phyloP scores from a whole-genome alignment of 768 basidiomycete species.

The Arthromyces matolae region DNA sequence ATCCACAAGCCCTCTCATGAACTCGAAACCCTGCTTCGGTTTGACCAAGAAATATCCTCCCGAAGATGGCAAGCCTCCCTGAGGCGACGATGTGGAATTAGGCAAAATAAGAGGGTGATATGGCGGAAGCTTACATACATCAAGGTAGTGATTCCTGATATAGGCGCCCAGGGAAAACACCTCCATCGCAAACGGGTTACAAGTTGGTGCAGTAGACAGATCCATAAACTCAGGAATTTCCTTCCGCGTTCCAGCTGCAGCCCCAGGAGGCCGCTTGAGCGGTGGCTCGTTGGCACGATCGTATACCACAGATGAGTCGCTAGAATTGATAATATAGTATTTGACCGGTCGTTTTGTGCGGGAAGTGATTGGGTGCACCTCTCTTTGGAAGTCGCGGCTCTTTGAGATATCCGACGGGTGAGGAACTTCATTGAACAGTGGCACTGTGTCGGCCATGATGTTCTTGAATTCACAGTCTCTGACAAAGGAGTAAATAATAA shows the following conservation, averaged over 20 bases:
- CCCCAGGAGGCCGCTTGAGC: too few relatives aligned
- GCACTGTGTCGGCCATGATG: slow-evolving; percentile 15
- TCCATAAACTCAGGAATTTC: slow-evolving; percentile 33
- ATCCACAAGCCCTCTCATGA: slow-evolving; percentile 11
- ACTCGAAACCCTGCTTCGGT: slow-evolving; percentile 12
- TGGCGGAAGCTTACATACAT: slow-evolving; percentile 7
- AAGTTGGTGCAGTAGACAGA: slow-evolving; percentile 11
- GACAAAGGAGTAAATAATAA: not conserved
- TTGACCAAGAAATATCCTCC: too few relatives aligned
- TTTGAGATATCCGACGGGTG: slow-evolving; percentile 6
- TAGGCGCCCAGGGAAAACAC: slow-evolving; percentile 35
- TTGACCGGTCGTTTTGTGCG: slow-evolving; percentile 15
- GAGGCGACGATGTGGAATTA: too few relatives aligned
- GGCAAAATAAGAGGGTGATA: not conserved
- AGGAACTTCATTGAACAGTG: slow-evolving; percentile 2
- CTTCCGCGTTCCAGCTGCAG: too few relatives aligned
- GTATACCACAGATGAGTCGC: too few relatives aligned
- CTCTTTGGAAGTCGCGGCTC: slow-evolving; percentile 7
- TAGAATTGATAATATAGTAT: slow-evolving; percentile 22
- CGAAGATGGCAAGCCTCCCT: too few relatives aligned
- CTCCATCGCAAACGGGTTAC: slow-evolving; percentile 33
- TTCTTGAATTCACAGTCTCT: slow-evolving; percentile 16
- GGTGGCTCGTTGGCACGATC: too few relatives aligned
- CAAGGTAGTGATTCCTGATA: slow-evolving; percentile 19
- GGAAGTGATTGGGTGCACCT: slow-evolving; percentile 1